These are phyloP conservation scores for Liquidambar formosana DNA, from an alignment of 164 flowering plant genomes.

Conservation along the genomic window DNA sequence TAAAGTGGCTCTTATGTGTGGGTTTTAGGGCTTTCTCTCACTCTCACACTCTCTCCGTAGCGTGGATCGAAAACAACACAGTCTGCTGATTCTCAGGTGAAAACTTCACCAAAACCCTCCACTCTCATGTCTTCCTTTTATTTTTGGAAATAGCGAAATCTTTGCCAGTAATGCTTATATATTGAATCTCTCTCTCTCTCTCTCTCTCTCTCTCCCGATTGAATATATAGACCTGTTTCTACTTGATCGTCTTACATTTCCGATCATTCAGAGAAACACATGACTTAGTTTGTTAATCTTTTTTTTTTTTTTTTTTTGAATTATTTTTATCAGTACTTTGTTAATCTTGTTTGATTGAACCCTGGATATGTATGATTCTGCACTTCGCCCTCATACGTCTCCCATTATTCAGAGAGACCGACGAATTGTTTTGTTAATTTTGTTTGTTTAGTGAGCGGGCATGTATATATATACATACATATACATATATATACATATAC, in stretches of 20 bases:
- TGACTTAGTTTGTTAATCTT: background rate
- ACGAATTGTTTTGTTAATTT: background rate
- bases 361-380: background rate
- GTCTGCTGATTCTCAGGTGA: slow-evolving; percentile 3
- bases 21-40: slow-evolving; percentile 4
- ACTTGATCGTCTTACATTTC: too few relatives aligned
- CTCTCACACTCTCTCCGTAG: background rate
- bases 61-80: background rate
- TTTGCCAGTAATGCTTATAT: background rate
- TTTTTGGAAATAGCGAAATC: background rate
- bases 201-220: too few relatives aligned
- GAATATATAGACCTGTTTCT: too few relatives aligned
- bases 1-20: background rate
- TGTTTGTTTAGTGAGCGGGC: too few relatives aligned
- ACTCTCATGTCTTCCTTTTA: background rate
- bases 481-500: too few relatives aligned
- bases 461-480: too few relatives aligned
- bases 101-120: too few relatives aligned
- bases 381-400: background rate
- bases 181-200: too few relatives aligned
- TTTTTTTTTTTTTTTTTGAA: background rate
- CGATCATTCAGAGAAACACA: background rate
- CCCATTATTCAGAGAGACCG: too few relatives aligned
- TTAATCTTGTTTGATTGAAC: background rate
- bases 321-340: background rate